Base-by-base conservation (phyloP, 1,284 basidiomycete species). In the Vanrija pseudolonga region DNA sequence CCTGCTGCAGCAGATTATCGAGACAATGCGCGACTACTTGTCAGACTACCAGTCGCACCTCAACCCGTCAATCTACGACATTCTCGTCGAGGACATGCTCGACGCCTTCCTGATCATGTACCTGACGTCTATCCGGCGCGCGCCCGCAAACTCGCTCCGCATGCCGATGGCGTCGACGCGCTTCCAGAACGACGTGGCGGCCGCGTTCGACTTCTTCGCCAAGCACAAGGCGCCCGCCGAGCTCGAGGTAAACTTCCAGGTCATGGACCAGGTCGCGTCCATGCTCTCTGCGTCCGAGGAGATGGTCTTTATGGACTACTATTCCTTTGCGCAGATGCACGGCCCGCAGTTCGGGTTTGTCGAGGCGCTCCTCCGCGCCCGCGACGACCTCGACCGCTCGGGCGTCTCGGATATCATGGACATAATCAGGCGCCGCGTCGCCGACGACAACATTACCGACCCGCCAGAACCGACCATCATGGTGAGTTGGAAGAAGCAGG, bases 1-100 rank as follows among this genome's bases (percentile, higher is more conserved):
- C 9, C 59, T 75, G 40, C 67, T 73, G 53, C 85, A 89, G 37
- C 92, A 91, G 4, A 89, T 98, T 56, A 81, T 96, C 60, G 91
- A 94, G 77, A 98, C 96, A 44, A 90, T 98, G 81, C 85, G 88
- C 50, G 96, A 99, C 72, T 98, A 98, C 77, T 89, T 92, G 82
- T 76, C 81, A 20, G 95, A 98, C 77, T 97, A 92, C 72, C 88
- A 93, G 71, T 81, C 84, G 45, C 95, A 88, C 67, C 85, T 99
- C 52, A 96, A 96, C 72, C 83, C 89, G 5, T 87, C 90, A 6
- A 82, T 99, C 49, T 87, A 97, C 64, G 94, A 98, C 59, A 83
- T 97, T 32, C 81, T 98, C 38, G 80, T 95, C 22, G 94, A 98
- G 74, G 93, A 98, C 72, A 83, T 98, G 47, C 81, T 98, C 51